These are phyloP conservation scores for Aureobasidium leucospermi DNA, from an alignment of 2,329 filamentous ascomycete genomes.

Conservation along the genomic window DNA sequence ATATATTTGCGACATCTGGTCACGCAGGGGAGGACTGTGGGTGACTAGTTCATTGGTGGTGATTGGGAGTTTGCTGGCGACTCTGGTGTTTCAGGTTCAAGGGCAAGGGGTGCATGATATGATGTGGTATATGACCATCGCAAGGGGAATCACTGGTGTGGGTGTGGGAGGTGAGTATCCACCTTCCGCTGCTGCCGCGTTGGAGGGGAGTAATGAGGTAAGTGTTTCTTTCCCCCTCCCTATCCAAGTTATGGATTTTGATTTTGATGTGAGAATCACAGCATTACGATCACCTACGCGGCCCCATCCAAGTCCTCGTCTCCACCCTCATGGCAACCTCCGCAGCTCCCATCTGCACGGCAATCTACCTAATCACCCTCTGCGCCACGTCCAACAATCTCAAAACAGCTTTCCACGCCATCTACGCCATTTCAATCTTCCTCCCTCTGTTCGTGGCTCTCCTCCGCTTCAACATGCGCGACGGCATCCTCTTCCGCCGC, in stretches of 20 bases:
- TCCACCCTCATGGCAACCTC: conserved; percentile 6
- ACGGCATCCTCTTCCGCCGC: conserved; percentile 41
- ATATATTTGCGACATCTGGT: conserved; percentile 26
- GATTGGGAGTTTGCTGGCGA: conserved; percentile 29
- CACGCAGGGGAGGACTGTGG: conserved; percentile 27
- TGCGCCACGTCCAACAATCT: conserved; percentile 28
- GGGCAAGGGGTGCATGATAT: conserved; percentile 32
- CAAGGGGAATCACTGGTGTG: conserved; percentile 35
- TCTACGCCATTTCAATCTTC: conserved; percentile 39
- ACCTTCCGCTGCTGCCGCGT: conserved; percentile 39
- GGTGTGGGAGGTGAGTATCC: conserved; percentile 42
- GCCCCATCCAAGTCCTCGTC: conserved; percentile 2
- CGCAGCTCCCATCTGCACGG: conserved; percentile 4
- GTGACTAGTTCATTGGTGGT: conserved; percentile 27
- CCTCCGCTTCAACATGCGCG: conserved; percentile 32
- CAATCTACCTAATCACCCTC: conserved; percentile 34
- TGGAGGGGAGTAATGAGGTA: conserved; percentile 42
- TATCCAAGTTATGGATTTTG: background rate
- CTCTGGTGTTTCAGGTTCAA: conserved; percentile 30
- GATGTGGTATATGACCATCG: conserved; percentile 48
- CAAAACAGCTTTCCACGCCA: conserved; percentile 34
- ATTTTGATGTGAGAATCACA: background rate
- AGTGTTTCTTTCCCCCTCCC: background rate
- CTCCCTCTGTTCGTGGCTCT: conserved; percentile 37
- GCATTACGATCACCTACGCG: conserved; percentile 25